A percentile compares a stretch with the other conserved stretches of the same genome.
Evolutionary conservation across 495 filamentous ascomycete genomes (phyloP).

Genomic region (Hyphodiscus hymeniophilus): DNA sequence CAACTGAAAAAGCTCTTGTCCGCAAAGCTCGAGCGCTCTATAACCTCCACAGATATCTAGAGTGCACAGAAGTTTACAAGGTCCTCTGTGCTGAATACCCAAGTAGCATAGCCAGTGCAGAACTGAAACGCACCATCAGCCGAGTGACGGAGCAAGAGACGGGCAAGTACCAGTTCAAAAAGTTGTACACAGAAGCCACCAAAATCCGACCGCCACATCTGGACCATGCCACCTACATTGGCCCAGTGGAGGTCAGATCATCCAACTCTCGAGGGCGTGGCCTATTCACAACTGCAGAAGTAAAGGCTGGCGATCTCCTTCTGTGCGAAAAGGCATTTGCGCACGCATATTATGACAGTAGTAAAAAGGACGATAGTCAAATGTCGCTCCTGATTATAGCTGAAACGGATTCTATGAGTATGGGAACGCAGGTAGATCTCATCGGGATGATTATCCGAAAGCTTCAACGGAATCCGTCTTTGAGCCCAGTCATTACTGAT

Average conservation of each 20-base stretch:
- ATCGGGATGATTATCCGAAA: slow-evolving; percentile 34
- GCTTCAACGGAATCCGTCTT: slow-evolving; percentile 39
- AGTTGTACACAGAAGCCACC: slow-evolving; percentile 29
- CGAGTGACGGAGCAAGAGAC: slow-evolving; percentile 30
- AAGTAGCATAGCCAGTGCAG: slow-evolving; percentile 22
- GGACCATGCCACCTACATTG: slow-evolving; percentile 39
- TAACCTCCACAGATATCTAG: slow-evolving; percentile 28
- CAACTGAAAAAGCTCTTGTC: slow-evolving; percentile 38
- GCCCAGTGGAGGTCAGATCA: slow-evolving; percentile 21
- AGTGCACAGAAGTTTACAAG: slow-evolving; percentile 23
- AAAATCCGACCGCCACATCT: slow-evolving; percentile 24
- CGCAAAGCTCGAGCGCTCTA: slow-evolving; percentile 39
- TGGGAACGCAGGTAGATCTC: slow-evolving; percentile 27
- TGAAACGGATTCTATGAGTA: slow-evolving; percentile 25
- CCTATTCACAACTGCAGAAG: slow-evolving; percentile 39
- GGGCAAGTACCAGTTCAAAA: slow-evolving; percentile 36
- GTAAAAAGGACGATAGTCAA: not conserved
- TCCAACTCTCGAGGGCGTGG: slow-evolving; percentile 28
- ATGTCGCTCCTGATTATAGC: slow-evolving; percentile 13
- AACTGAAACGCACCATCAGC: slow-evolving; percentile 24
- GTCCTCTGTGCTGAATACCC: slow-evolving; percentile 27
- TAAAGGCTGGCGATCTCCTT: slow-evolving; percentile 45
- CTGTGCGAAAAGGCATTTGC: slow-evolving; percentile 49
- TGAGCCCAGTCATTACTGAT: slow-evolving; percentile 28
- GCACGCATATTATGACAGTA: slow-evolving; percentile 22